Evolutionary conservation across 257 asterid species (phyloP).

Genomic region (Petunia secreta): DNA sequence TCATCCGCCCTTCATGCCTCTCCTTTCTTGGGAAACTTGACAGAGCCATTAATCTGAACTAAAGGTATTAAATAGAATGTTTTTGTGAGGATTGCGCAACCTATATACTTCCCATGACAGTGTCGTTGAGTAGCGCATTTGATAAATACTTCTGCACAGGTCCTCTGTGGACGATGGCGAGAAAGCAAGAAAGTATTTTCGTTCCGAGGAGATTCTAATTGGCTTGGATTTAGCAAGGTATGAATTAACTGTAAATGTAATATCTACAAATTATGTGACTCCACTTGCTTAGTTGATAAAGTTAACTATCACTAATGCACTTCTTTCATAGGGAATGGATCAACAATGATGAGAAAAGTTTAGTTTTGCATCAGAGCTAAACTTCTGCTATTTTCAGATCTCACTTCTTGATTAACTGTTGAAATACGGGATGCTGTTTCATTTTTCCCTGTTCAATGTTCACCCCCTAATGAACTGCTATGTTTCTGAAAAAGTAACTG

Average conservation of each 20-base stretch:
- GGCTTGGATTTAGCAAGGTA: slow-evolving; percentile 99
- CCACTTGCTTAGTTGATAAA: neutral
- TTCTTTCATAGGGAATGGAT: neutral
- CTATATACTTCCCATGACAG: neutral
- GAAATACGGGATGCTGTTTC: neutral
- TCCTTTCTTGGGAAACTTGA: slow-evolving; percentile 8
- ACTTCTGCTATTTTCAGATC: neutral
- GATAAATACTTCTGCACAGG: slow-evolving; percentile 49
- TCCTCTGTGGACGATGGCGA: slow-evolving; percentile 78
- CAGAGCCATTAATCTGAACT: neutral
- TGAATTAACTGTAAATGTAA: neutral
- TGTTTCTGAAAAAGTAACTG: neutral
- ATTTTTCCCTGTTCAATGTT: neutral
- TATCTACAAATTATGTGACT: neutral
- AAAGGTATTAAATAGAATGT: neutral
- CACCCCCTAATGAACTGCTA: neutral
- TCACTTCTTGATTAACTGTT: neutral
- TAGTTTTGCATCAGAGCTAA: neutral
- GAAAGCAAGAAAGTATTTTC: slow-evolving; percentile 68
- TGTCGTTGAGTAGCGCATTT: neutral
- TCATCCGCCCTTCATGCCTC: neutral
- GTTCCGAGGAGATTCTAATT: slow-evolving; percentile 93
- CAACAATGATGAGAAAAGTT: slow-evolving; percentile 16
- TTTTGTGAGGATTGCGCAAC: neutral
- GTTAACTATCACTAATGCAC: neutral